Conservation (phyloP, 1,284 basidiomycete species). For the Sanguinoderma infundibulare region DNA sequence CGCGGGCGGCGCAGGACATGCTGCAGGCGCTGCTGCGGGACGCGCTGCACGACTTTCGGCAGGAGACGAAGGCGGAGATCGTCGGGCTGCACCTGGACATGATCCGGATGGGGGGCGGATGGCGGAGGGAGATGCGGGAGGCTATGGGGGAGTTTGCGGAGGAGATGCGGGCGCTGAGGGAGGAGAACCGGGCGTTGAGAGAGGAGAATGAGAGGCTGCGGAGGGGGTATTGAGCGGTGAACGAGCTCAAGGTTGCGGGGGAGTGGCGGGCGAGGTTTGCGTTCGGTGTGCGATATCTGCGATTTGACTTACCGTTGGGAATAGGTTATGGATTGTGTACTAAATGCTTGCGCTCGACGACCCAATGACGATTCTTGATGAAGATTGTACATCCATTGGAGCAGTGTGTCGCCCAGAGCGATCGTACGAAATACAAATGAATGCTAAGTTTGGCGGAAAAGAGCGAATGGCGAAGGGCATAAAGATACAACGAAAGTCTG, state of each 20-base stretch:
- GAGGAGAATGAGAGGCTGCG: conserved; percentile 72
- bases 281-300: background rate
- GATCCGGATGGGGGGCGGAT: conserved; percentile 65
- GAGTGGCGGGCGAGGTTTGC: background rate
- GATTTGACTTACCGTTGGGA: background rate
- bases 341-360: background rate
- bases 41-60: conserved; percentile 71
- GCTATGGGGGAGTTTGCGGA: conserved; percentile 63
- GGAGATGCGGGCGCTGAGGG: conserved; percentile 49
- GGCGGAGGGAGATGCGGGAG: conserved; percentile 58
- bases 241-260: background rate
- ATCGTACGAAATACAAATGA: background rate
- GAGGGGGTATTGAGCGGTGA: conserved; percentile 45
- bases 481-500: background rate
- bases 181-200: conserved; percentile 52
- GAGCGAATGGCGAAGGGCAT: background rate
- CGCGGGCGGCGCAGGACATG: conserved; percentile 59
- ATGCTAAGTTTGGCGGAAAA: background rate
- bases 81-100: conserved; percentile 73
- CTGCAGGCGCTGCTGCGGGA: conserved; percentile 66
- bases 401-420: too few relatives aligned
- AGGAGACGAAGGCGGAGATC: conserved; percentile 69
- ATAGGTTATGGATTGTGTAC: conserved; percentile 4
- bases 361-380: background rate
- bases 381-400: background rate